Conservation (phyloP, 306 rosid species). For the Fagus sylvatica region DNA sequence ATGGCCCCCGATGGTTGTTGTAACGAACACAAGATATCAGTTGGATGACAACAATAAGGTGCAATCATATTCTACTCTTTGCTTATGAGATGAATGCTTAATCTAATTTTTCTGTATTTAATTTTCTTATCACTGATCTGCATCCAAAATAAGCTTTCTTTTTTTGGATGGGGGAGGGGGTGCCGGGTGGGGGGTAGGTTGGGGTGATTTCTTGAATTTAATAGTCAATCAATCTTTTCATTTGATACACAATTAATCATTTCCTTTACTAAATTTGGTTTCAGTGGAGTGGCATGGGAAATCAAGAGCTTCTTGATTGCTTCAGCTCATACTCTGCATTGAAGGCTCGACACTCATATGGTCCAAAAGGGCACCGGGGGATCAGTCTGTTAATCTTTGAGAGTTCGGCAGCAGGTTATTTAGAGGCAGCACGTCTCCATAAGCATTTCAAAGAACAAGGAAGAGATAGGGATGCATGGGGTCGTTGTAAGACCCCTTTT, state of each 20-base stretch:
- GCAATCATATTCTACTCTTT: background rate
- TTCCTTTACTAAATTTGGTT: conserved; percentile 23
- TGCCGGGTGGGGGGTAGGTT: too few relatives aligned
- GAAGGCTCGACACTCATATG: conserved; percentile 53
- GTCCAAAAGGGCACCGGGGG: conserved; percentile 54
- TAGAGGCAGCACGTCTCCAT: conserved; percentile 43
- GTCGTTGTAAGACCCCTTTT: conserved; percentile 28
- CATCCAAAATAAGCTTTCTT: background rate
- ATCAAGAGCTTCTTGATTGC: conserved; percentile 49
- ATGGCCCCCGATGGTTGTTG: conserved; percentile 63
- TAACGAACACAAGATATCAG: conserved; percentile 51
- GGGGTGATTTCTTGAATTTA: too few relatives aligned
- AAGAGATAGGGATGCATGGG: conserved; percentile 46
- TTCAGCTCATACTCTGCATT: conserved; percentile 38
- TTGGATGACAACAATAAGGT: conserved; percentile 40
- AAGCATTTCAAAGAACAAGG: conserved; percentile 50
- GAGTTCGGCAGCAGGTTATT: conserved; percentile 37
- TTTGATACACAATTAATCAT: too few relatives aligned
- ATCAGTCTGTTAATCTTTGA: conserved; percentile 46
- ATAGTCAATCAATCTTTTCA: too few relatives aligned
- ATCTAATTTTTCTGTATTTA: background rate
- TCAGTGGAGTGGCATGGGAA: conserved; percentile 59
- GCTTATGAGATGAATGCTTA: background rate
- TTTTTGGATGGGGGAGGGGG: background rate
- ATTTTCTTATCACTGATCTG: background rate